Evolutionary conservation across 2,329 filamentous ascomycete genomes (phyloP).

Genomic region (Hyphodiscus sp.): DNA sequence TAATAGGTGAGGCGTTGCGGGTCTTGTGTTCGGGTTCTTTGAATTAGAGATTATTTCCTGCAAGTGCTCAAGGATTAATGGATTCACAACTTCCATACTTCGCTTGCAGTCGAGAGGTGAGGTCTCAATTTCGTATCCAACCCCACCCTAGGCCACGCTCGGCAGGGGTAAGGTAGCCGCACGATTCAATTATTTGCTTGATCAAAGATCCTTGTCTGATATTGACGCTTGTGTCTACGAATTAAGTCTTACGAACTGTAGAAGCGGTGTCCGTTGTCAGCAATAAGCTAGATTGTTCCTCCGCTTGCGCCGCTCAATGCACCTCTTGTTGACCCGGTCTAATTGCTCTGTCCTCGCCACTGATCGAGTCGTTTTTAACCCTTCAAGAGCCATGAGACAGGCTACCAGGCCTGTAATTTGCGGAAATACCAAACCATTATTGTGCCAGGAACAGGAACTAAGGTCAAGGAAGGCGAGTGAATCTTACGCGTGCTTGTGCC

Average conservation of each 20-base stretch:
- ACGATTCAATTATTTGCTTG: not conserved
- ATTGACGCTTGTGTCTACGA: not conserved
- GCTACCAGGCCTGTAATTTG: conserved; percentile 62
- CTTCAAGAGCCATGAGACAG: conserved; percentile 51
- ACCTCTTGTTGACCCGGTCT: conserved; percentile 26
- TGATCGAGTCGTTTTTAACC: conserved; percentile 29
- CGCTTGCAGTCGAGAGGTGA: too few species aligned
- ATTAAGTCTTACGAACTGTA: too few species aligned
- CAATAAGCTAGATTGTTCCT: conserved; percentile 45
- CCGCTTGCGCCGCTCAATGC: conserved; percentile 35
- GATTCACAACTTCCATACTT: too few species aligned
- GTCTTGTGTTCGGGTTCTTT: too few species aligned
- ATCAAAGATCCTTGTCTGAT: not conserved
- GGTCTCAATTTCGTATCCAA: too few species aligned
- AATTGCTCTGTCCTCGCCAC: conserved; percentile 32
- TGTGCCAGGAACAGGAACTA: not conserved
- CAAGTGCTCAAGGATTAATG: too few species aligned
- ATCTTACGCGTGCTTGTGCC: conserved; percentile 52
- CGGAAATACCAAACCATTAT: conserved; percentile 46
- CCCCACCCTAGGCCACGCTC: too few species aligned
- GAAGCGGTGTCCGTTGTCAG: conserved; percentile 44
- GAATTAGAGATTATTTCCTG: too few species aligned
- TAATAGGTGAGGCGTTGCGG: too few species aligned
- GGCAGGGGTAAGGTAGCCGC: too few species aligned
- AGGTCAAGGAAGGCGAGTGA: not conserved